Evolutionary conservation across 768 basidiomycete genomes (phyloP).

Genomic region (Lactifluus subvellereus): DNA sequence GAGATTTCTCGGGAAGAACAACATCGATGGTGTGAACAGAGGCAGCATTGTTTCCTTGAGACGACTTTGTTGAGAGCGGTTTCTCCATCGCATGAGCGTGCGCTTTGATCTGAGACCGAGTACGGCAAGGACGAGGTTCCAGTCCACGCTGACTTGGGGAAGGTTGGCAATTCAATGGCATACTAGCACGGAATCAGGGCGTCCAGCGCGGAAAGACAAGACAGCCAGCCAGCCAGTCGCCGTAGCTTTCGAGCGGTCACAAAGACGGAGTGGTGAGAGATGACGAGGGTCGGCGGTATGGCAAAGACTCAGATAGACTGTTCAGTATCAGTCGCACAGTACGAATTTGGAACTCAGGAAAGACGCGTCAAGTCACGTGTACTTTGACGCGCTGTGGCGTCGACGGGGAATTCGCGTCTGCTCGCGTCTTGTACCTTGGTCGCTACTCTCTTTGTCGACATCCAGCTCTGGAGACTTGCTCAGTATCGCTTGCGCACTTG

Average conservation of each 20-base stretch:
- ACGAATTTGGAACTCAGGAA: not conserved
- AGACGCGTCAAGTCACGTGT: slow-evolving; percentile 9
- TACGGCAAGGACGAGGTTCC: slow-evolving; percentile 1
- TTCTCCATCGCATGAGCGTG: slow-evolving; percentile 4
- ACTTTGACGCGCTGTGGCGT: slow-evolving; percentile 10
- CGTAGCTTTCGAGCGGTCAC: not conserved
- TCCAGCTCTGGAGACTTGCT: not conserved
- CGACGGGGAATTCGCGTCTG: slow-evolving; percentile 5
- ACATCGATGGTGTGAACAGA: slow-evolving; percentile 17
- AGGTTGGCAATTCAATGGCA: slow-evolving; percentile 13
- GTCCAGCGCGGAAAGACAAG: slow-evolving; percentile 15
- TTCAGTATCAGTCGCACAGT: not conserved
- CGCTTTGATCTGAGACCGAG: not conserved
- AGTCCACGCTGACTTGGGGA: not conserved
- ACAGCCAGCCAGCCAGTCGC: not conserved
- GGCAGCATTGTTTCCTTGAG: slow-evolving; percentile 6
- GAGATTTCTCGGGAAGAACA: slow-evolving; percentile 15
- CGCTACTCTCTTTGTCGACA: not conserved
- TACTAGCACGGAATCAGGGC: slow-evolving; percentile 15
- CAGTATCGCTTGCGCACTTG: not conserved
- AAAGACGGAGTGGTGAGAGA: not conserved
- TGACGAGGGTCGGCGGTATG: not conserved
- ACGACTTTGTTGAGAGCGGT: not conserved
- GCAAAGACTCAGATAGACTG: not conserved
- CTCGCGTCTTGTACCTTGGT: not conserved